These are phyloP conservation scores for Dothideomycetes sp. DNA, from an alignment of 2,329 filamentous ascomycete species.

Conservation along the genomic window DNA sequence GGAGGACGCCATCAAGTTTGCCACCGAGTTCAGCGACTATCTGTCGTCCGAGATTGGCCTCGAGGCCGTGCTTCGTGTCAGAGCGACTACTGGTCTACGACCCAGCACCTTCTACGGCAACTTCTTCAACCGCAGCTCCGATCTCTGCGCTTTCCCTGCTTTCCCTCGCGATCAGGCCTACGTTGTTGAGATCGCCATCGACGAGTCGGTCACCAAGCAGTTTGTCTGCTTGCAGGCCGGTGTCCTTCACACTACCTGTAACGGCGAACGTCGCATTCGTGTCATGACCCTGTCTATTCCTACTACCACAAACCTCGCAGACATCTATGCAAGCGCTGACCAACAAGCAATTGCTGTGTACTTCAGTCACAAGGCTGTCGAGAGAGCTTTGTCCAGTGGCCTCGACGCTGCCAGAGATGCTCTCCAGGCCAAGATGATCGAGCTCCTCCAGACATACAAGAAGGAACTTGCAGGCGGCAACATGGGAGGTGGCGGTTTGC, in stretches of 20 bases:
- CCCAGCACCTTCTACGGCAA: constrained; percentile 99
- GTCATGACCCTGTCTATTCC: constrained; percentile 90
- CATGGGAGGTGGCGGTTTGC: constrained; percentile 82
- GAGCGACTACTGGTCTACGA: constrained; percentile 84
- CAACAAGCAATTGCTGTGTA: constrained; percentile 88
- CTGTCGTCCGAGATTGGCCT: constrained; percentile 93
- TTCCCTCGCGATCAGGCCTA: constrained; percentile 97
- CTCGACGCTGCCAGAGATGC: constrained; percentile 86
- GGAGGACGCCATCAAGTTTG: constrained; percentile 97
- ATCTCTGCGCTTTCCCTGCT: constrained; percentile 94
- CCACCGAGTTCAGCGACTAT: constrained; percentile 91
- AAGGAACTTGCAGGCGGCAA: constrained; percentile 94
- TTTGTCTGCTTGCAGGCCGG: constrained; percentile 89
- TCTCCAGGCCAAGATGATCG: constrained; percentile 81
- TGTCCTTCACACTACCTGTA: constrained; percentile 94
- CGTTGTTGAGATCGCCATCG: constrained; percentile 95
- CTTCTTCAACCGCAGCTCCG: constrained; percentile 97
- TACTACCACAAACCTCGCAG: constrained; percentile 81
- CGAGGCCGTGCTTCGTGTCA: constrained; percentile 89
- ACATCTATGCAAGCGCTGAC: constrained; percentile 90
- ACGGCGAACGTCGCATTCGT: constrained; percentile 88
- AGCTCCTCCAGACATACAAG: constrained; percentile 89
- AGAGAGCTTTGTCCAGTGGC: constrained; percentile 74
- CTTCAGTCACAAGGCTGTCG: constrained; percentile 96
- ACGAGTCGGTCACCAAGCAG: constrained; percentile 85